These are phyloP conservation scores for Graphilbum ipis-grandicollis DNA, from an alignment of 2,329 filamentous ascomycete species.

Conservation along the genomic window DNA sequence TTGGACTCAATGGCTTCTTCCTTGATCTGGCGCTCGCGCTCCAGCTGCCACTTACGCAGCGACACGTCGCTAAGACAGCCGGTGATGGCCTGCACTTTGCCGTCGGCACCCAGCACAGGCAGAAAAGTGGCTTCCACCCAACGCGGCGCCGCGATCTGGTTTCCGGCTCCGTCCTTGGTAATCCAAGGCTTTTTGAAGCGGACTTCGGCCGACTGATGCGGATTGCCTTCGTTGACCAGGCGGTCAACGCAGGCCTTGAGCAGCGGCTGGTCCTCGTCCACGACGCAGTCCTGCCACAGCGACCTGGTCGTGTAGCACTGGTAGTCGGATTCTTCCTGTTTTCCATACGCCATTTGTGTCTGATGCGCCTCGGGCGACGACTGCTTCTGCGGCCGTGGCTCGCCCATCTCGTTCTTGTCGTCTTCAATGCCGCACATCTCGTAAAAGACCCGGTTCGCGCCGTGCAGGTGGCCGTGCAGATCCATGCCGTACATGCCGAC, in stretches of 20 bases:
- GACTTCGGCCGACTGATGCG: conserved; percentile 27
- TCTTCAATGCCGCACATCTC: conserved; percentile 31
- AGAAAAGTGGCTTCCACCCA: conserved; percentile 33
- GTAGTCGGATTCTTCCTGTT: background rate
- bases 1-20: conserved; percentile 41
- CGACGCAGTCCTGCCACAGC: conserved; percentile 23
- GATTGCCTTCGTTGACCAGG: conserved; percentile 21
- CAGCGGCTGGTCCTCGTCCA: conserved; percentile 24
- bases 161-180: conserved; percentile 25
- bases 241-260: conserved; percentile 22
- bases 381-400: conserved; percentile 7
- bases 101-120: conserved; percentile 28
- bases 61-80: conserved; percentile 32
- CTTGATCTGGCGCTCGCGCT: conserved; percentile 28
- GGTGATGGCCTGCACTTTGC: conserved; percentile 27
- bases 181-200: conserved; percentile 29
- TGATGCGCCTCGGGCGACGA: background rate
- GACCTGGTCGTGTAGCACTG: conserved; percentile 17
- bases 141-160: conserved; percentile 24
- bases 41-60: conserved; percentile 32
- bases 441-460: conserved; percentile 35
- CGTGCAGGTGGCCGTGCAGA: conserved; percentile 28
- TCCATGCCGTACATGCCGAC: conserved; percentile 38
- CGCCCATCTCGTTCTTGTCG: conserved; percentile 24
- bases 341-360: background rate